Percentiles rank a stretch among this genome's conserved stretches.
Evolutionary conservation across 352 stramenopile genomes (phyloP).

Genomic region (Phytophthora ramorum): DNA sequence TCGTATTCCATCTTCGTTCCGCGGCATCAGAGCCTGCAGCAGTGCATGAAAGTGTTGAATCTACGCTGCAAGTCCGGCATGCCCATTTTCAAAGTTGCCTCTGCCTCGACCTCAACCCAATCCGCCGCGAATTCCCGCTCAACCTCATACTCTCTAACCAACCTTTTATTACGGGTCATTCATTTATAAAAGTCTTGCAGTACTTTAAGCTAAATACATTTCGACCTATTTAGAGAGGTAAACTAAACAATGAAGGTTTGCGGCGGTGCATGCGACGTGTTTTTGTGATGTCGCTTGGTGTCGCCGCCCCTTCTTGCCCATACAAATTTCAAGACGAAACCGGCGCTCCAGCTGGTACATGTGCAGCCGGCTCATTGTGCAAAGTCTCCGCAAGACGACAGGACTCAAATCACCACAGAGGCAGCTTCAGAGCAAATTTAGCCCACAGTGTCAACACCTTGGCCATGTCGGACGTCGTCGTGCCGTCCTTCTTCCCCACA

Average conservation of each 20-base stretch:
- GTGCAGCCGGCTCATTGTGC: conserved; percentile 19
- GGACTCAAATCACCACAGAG: too few relatives aligned
- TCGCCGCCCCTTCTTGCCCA: conserved; percentile 21
- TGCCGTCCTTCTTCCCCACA: conserved; percentile 83
- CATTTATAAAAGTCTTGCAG: not conserved
- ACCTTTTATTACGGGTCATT: not conserved
- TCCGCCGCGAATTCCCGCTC: conserved; percentile 1
- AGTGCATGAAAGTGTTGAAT: conserved; percentile 15
- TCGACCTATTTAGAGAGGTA: not conserved
- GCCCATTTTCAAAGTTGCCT: conserved; percentile 19
- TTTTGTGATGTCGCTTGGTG: conserved; percentile 34
- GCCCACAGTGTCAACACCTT: not conserved
- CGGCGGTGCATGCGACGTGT: conserved; percentile 30
- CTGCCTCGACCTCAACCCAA: conserved; percentile 35
- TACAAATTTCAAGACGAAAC: conserved; percentile 37
- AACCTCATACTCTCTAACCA: conserved; percentile 11
- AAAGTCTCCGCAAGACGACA: conserved; percentile 26
- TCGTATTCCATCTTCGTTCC: conserved; percentile 1
- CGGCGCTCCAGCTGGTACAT: not conserved
- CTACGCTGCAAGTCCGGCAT: conserved; percentile 17
- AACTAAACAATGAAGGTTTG: not conserved
- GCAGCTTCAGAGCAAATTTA: conserved; percentile 17
- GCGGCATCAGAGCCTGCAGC: not conserved
- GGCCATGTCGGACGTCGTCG: conserved; percentile 65
- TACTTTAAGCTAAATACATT: too few relatives aligned